Evolutionary conservation across 805 yeast species (phyloP).

Genomic region (Torulaspora gathmanii): DNA sequence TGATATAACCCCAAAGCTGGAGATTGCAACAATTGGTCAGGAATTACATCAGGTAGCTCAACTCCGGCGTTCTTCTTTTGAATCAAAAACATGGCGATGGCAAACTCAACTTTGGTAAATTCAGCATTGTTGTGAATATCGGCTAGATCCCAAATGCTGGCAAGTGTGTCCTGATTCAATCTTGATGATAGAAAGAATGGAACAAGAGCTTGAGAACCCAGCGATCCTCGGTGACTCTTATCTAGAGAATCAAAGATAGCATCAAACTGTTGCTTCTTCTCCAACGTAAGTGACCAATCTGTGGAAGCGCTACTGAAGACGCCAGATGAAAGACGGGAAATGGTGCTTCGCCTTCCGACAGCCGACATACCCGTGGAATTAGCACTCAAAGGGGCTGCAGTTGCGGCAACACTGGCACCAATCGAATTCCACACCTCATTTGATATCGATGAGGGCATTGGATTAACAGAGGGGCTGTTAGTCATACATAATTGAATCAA

Average conservation of each 20-base stretch:
- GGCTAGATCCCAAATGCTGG: conserved; percentile 90
- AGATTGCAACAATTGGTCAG: conserved; percentile 51
- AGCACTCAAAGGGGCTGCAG: conserved; percentile 25
- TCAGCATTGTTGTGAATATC: conserved; percentile 83
- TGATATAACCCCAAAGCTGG: conserved; percentile 32
- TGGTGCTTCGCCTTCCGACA: conserved; percentile 36
- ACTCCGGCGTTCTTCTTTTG: conserved; percentile 77
- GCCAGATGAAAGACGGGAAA: conserved; percentile 30
- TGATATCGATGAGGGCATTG: conserved; percentile 51
- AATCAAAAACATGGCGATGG: conserved; percentile 89
- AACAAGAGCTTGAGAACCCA: conserved; percentile 79
- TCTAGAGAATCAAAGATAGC: conserved; percentile 75
- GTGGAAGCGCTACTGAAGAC: conserved; percentile 37
- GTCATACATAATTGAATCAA: conserved; percentile 67
- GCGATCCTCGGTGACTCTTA: conserved; percentile 52
- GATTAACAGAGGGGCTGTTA: conserved; percentile 57
- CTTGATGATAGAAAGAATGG: conserved; percentile 84
- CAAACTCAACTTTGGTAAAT: conserved; percentile 76
- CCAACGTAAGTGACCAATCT: conserved; percentile 66
- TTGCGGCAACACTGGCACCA: conserved; percentile 16
- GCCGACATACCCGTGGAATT: conserved; percentile 30
- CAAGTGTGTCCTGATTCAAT: conserved; percentile 76
- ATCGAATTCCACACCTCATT: conserved; percentile 39
- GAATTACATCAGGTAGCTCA: conserved; percentile 73
- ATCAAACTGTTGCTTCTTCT: conserved; percentile 73